Conservation (phyloP, 495 filamentous ascomycete genomes). For the Trichoderma reesei region DNA sequence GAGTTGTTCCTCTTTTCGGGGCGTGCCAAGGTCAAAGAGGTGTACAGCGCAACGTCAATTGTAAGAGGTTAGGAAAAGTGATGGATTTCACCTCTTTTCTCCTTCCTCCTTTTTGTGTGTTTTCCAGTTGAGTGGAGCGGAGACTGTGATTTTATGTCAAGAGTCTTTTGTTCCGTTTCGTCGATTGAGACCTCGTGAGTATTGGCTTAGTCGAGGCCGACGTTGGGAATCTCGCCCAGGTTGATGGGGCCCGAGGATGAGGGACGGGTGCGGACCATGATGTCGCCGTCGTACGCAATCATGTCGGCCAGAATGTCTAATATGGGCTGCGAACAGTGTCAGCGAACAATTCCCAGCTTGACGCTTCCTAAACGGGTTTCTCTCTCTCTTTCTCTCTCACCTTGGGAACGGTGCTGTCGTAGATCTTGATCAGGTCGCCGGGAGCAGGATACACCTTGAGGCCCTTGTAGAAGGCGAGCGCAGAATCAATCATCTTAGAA, state of each 20-base stretch:
- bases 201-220: constrained; percentile 33
- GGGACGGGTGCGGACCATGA: constrained; percentile 51
- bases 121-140: not conserved
- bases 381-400: constrained; percentile 23
- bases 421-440: constrained; percentile 84
- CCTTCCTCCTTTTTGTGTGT: not conserved
- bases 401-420: constrained; percentile 96
- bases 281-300: constrained; percentile 77
- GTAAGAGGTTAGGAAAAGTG: too few species aligned
- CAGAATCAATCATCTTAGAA: constrained; percentile 67
- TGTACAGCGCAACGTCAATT: not conserved
- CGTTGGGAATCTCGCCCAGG: constrained; percentile 27
- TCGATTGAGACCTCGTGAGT: not conserved
- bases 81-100: not conserved
- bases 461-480: constrained; percentile 92
- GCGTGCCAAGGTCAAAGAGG: not conserved
- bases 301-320: constrained; percentile 94
- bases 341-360: not conserved
- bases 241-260: constrained; percentile 17
- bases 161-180: too few species aligned
- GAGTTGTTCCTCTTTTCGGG: not conserved
- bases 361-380: too few species aligned
- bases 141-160: not conserved
- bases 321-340: constrained; percentile 49
- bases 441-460: constrained; percentile 96